These are phyloP conservation scores for Colletotrichum acutatum DNA, from an alignment of 2,329 filamentous ascomycete genomes.

Conservation along the genomic window DNA sequence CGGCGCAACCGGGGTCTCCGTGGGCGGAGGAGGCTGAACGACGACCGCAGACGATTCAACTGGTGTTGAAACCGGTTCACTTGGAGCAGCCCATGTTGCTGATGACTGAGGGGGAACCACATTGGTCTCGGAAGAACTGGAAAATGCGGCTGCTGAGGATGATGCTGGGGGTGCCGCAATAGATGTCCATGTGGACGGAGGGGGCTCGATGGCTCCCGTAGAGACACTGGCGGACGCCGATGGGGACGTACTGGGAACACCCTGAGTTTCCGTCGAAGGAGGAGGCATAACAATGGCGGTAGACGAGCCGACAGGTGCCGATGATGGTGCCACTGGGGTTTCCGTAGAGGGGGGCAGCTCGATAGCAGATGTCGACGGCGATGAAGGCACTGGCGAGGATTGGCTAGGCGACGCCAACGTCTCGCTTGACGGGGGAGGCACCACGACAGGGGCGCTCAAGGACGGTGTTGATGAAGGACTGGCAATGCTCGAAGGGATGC, in stretches of 20 bases:
- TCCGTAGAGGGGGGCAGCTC: background rate
- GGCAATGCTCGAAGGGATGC: background rate
- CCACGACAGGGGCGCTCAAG: background rate
- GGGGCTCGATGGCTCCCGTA: background rate
- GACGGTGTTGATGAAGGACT: background rate
- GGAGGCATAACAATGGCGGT: background rate
- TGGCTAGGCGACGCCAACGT: background rate
- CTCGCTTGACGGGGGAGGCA: background rate
- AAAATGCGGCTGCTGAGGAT: background rate
- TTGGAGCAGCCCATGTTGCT: background rate
- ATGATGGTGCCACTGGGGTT: background rate
- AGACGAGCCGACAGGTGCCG: background rate
- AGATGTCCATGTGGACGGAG: background rate
- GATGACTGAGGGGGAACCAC: background rate
- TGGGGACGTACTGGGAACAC: background rate
- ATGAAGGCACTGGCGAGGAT: background rate
- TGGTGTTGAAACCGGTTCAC: constrained; percentile 5
- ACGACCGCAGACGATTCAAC: background rate
- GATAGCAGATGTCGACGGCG: background rate
- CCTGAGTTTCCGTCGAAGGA: background rate
- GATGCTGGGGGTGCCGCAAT: background rate
- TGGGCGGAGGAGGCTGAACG: constrained; percentile 4
- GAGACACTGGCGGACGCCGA: background rate
- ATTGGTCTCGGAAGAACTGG: background rate
- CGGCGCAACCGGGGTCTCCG: constrained; percentile 8